A percentile compares a stretch with the other conserved stretches of the same genome.
phyloP scores from a whole-genome alignment of 192 early-diverging fungal genomes.

The Neocallimastix lanati region DNA sequence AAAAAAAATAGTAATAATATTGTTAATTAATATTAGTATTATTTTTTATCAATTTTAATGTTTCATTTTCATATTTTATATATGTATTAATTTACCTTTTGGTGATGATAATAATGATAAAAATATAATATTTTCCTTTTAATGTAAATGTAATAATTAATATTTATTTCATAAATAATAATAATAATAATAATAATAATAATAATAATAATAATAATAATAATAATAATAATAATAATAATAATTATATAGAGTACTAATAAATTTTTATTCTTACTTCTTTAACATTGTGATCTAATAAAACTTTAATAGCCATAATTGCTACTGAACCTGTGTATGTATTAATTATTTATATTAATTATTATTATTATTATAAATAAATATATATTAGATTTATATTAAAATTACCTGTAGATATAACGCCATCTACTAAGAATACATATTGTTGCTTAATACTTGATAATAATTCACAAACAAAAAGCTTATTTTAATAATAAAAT shows the following conservation, averaged over 20 bases:
- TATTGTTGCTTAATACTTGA: conserved; percentile 29
- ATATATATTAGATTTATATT: too few relatives aligned
- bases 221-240: too few relatives aligned
- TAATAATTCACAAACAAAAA: neutral
- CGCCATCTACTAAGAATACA: conserved; percentile 68
- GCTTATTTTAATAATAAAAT: conserved; percentile 34
- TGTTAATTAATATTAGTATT: too few relatives aligned
- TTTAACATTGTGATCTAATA: conserved; percentile 74
- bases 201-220: too few relatives aligned
- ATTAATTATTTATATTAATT: neutral
- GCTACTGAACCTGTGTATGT: conserved; percentile 61
- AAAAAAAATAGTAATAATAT: too few relatives aligned
- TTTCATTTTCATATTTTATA: too few relatives aligned
- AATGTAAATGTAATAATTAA: too few relatives aligned
- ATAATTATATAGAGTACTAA: neutral
- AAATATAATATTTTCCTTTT: neutral
- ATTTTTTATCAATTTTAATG: too few relatives aligned
- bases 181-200: too few relatives aligned
- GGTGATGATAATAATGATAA: neutral
- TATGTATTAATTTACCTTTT: neutral
- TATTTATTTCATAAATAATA: too few relatives aligned
- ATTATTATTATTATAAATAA: too few relatives aligned
- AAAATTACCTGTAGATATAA: conserved; percentile 49
- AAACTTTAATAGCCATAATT: conserved; percentile 86
- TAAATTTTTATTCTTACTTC: conserved; percentile 10